Percentiles rank a stretch among this genome's conserved stretches.
Conservation (phyloP, 2,329 filamentous ascomycete genomes). For the Exophiala dermatitidis region DNA sequence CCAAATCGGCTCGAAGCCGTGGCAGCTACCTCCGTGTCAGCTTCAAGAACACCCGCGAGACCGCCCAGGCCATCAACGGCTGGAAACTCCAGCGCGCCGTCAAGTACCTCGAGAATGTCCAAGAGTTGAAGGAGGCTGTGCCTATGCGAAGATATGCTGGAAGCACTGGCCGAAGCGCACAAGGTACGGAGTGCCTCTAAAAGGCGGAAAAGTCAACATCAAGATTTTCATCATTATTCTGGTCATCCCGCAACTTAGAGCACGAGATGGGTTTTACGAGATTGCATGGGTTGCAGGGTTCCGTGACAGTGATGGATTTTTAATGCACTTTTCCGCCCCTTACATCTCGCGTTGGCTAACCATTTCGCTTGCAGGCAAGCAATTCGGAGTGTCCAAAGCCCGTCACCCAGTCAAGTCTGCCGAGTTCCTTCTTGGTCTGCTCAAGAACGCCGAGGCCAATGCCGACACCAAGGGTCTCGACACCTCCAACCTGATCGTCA, state of each 20-base stretch:
- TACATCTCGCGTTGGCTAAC: not conserved
- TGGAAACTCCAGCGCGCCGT: conserved; percentile 95
- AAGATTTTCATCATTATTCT: conserved; percentile 1
- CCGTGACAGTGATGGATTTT: not conserved
- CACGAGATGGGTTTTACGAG: not conserved
- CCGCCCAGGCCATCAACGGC: conserved; percentile 97
- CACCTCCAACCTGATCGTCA: conserved; percentile 93
- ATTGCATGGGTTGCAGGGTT: too few relatives aligned
- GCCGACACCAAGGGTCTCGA: conserved; percentile 95
- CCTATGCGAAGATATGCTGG: conserved; percentile 97
- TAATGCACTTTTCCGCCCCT: not conserved
- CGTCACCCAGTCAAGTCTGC: conserved; percentile 99
- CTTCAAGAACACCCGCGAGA: conserved; percentile 99
- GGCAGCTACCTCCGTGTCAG: conserved; percentile 98
- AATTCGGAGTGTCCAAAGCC: conserved; percentile 95
- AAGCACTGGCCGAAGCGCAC: conserved; percentile 88
- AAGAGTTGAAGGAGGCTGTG: conserved; percentile 93
- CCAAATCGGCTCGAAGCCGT: conserved; percentile 94
- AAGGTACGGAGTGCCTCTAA: conserved; percentile 62
- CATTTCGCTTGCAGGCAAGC: conserved; percentile 64
- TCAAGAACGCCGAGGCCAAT: conserved; percentile 96
- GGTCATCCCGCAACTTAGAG: not conserved
- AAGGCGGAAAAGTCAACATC: conserved; percentile 29
- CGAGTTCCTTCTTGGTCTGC: conserved; percentile 92
- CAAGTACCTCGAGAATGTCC: conserved; percentile 96